Base-by-base conservation (phyloP, 2,329 filamentous ascomycete species). In the Coniochaeta sp. region DNA sequence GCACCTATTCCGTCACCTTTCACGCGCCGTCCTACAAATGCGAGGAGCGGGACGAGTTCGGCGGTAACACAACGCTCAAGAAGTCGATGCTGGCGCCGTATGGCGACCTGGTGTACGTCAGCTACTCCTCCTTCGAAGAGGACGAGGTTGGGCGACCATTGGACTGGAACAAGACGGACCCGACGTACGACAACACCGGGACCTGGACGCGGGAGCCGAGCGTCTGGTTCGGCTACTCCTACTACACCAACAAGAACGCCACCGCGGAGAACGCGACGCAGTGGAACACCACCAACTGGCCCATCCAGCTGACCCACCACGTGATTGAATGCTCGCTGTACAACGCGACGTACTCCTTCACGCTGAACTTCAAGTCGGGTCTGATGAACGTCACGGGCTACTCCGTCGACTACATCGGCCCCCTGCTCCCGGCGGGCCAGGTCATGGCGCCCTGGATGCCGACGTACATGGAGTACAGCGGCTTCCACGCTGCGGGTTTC, bases 191-290 rank as follows among this genome's bases (percentile, higher is more conserved):
- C 7, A 59, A 62, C 9, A 34, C 54, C 6, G 62, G 62, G 7
- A 58, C 60, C 5, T 64, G 57, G 22, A 52, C 47, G 2, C 52
- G 57, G 14, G 32, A 62, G 8, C 62, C 62, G 2, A 59, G 55
- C 24, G 22, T 64, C 10, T 64, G 61, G 62, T 24, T 62, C n/a
- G 62, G 62, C 22, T 64, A 59, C 54, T 42, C 47, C 16, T 62
- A 7, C 3, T 22, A 55, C 17, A 55, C 30, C 30, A 5, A 10
- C 12, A 55, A 5, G 2, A 3, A 59, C 6, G 55, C 40, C 22
- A 56, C 54, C 14, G 17, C 44, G 14, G 55, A 59, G 17, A 42
- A 59, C n/a, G 40, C 42, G 22, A 34, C 17, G 14, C 38, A 38
- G 14, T 61, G 60, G 57, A 42, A 42, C 52, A 52, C 54, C 3